Evolutionary conservation across 352 stramenopile species (phyloP), one percentile per base, ranked within the genome.

Genomic region (Blastocystis sp.): DNA sequence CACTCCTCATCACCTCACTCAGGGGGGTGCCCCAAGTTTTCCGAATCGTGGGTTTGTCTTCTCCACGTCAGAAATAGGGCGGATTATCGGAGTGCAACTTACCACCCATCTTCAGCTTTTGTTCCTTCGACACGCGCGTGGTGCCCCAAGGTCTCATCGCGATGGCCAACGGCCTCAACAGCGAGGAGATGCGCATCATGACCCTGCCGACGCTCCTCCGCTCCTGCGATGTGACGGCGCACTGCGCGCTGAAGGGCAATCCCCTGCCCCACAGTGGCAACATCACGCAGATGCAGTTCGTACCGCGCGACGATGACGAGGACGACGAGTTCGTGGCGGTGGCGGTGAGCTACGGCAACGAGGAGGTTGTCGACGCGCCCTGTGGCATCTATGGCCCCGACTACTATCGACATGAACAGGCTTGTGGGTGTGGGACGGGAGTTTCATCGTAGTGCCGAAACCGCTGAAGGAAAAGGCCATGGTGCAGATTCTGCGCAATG

Each of bases 391-490:
- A 84, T 28, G 57, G 54, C 59, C 4, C 11, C 2, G 17, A 62
- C 1, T 84, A 84, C 40, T 84, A 84, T 28, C 14, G 19, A 10
- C 74, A 84, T 52, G 74, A 84, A 17, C 48, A 48, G 52, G 17
- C 21, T 4, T 14, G 74, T 77, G 61, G 42, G 66, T 2, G 42
- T 17, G 42, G 19, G 42, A 17, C 1, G 61, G 21, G 54, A n/a
- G 43, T 63, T 74, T 19, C 34, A n/a, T 19, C 28, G 61, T 70
- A 84, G 74, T 84, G 14, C 42, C 45, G n/a, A 40, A 52, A 43
- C 74, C 74, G 19, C n/a, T 21, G 34, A 14, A 34, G 6, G 74
- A 84, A 14, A 3, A 34, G 6, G 52, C 65, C 24, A 70, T 40
- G 38, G 34, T 84, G 11, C 60, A 34, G 59, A 52, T 84, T 38